Base-by-base conservation (phyloP, 768 basidiomycete species). In the Tulasnella sp. region DNA sequence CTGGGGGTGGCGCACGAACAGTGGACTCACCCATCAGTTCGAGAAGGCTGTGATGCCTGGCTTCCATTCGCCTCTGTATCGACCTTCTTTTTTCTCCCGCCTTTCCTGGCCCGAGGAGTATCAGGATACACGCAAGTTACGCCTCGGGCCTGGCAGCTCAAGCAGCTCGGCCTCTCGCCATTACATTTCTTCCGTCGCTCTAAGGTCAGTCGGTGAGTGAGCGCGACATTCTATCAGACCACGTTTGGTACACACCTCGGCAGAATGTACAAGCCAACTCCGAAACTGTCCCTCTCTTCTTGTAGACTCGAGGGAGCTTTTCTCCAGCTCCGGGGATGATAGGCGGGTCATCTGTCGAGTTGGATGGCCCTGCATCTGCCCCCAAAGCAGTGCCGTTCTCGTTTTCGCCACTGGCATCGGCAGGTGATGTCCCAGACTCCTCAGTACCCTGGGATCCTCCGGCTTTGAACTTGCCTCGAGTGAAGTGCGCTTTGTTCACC, bases 121-220 rank as follows among this genome's bases (percentile, higher is more conserved):
- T 52, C 49, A 10, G 51, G 38, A 22, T 60, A 60, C 10, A 52
- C 45, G 45, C 59, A 60, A 27, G 53, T 43, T 3, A 60, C 59
- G 9, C 59, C 59, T 3, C 59, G 53, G 24, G 30, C 25, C 30
- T 44, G 42, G 29, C 59, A 60, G 25, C 52, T 60, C 27, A 43
- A 25, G 59, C 59, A 60, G 11, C 51, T 60, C 12, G 59, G 59
- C 21, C 25, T 19, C 21, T 60, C 59, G 27, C 31, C 59, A 11
- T 24, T 12, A 50, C 59, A 60, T 25, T 60, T 60, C 42, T 60
- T 60, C n/a, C 59, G 59, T 22, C 59, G 59, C 22, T 60, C 59
- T 60, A 24, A 12, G 22, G 10, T 44, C 49, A 21, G 49, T 38
- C 22, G n/a, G 34, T 49, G 31, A 52, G 50, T 10, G 8, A n/a